Conservation (phyloP, 768 basidiomycete species). For the Infundibulicybe gibba region DNA sequence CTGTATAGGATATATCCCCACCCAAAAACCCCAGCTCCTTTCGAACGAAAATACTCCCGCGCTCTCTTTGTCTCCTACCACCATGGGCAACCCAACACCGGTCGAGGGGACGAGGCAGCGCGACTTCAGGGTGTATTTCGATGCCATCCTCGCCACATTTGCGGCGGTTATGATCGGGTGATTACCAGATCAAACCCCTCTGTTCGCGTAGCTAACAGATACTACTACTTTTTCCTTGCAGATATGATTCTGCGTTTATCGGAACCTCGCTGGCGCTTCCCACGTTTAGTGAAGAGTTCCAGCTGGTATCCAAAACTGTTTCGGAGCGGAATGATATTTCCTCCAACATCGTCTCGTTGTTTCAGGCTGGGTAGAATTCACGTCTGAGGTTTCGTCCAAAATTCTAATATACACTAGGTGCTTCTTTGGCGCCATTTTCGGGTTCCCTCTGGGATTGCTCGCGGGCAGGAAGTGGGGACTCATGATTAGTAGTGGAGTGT, state of each 20-base stretch:
- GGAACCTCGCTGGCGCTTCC: slow-evolving; percentile 37
- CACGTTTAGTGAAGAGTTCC: slow-evolving; percentile 43
- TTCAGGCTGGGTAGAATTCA: slow-evolving; percentile 33
- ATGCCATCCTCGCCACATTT: slow-evolving; percentile 27
- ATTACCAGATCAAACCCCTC: neutral
- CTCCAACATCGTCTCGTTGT: slow-evolving; percentile 43
- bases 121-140: slow-evolving; percentile 36
- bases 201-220: neutral
- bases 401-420: slow-evolving; percentile 12
- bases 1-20: too few relatives aligned
- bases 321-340: slow-evolving; percentile 27
- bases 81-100: too few relatives aligned
- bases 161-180: slow-evolving; percentile 39
- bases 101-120: too few relatives aligned
- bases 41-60: too few relatives aligned
- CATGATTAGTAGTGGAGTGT: slow-evolving; percentile 27
- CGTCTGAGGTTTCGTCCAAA: neutral
- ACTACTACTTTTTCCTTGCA: neutral
- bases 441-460: slow-evolving; percentile 33
- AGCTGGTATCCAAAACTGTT: slow-evolving; percentile 25
- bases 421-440: slow-evolving; percentile 36
- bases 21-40: too few relatives aligned
- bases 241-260: slow-evolving; percentile 41
- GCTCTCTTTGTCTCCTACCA: too few relatives aligned
- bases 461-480: slow-evolving; percentile 33